Percentiles rank a stretch among this genome's conserved stretches.
Conservation (phyloP, 1,284 basidiomycete species). For the Lignosus rhinocerotis region DNA sequence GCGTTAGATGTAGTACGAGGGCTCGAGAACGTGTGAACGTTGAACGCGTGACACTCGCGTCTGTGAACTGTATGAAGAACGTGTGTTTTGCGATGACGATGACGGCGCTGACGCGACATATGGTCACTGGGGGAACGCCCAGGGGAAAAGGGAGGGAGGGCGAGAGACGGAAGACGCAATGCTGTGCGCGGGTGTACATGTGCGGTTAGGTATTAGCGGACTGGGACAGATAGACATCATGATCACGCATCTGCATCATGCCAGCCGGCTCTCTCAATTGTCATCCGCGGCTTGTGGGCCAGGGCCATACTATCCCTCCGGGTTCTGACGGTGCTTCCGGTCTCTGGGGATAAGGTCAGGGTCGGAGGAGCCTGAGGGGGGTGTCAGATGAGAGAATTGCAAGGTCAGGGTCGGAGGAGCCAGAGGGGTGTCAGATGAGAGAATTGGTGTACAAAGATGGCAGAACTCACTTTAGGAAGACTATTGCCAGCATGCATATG, state of each 20-base stretch:
- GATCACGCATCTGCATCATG: no score
- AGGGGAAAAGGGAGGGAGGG: not conserved
- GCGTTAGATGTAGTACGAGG: no score
- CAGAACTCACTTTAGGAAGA: not conserved
- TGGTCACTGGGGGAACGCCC: not conserved
- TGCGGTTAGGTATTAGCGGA: constrained; percentile 1
- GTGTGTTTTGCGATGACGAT: not conserved
- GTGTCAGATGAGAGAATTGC: not conserved
- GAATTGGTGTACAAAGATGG: not conserved
- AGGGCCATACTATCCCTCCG: constrained; percentile 3
- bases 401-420: no score
- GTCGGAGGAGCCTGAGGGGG: not conserved
- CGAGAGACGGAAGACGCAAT: constrained; percentile 3
- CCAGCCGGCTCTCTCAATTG: constrained; percentile 7
- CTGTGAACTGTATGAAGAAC: not conserved
- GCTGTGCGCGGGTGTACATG: constrained; percentile 10
- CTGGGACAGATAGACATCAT: constrained; percentile 3
- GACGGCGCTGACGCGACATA: not conserved
- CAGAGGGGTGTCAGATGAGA: not conserved
- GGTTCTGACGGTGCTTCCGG: not conserved
- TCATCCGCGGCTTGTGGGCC: not conserved
- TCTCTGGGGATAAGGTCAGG: no score
- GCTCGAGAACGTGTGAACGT: no score
- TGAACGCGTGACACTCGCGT: no score
- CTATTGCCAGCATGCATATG: no score